Evolutionary conservation across 768 basidiomycete species (phyloP).

Genomic region (Xanthoconium purpureum): DNA sequence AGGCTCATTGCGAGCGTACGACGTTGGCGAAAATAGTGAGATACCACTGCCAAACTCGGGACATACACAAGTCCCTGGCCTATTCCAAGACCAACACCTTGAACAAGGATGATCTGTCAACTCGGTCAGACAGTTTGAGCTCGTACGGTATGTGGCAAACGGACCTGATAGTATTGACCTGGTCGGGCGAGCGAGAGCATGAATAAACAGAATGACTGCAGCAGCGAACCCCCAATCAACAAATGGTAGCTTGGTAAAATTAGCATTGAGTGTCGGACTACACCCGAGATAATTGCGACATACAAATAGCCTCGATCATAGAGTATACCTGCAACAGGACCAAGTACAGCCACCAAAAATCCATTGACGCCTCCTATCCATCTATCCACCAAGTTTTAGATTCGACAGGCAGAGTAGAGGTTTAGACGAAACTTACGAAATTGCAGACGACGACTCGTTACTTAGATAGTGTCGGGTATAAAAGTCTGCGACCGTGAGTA

Average conservation of each 20-base stretch:
- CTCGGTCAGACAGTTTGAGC: not conserved
- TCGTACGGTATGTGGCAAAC: constrained; percentile 2
- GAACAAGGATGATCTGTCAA: constrained; percentile 44
- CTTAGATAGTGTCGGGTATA: constrained; percentile 38
- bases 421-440: constrained; percentile 32
- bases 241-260: constrained; percentile 37
- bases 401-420: not conserved
- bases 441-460: constrained; percentile 32
- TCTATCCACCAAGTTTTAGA: constrained; percentile 14
- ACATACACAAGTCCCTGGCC: constrained; percentile 46
- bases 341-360: constrained; percentile 36
- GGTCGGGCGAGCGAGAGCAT: constrained; percentile 45
- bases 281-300: not conserved
- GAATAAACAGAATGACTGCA: constrained; percentile 42
- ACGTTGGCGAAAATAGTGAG: constrained; percentile 43
- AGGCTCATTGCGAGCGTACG: constrained; percentile 46
- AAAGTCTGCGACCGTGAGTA: constrained; percentile 30
- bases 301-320: constrained; percentile 54
- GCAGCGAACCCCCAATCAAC: constrained; percentile 42
- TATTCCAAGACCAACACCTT: constrained; percentile 47
- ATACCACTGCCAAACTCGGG: constrained; percentile 42
- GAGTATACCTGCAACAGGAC: constrained; percentile 42
- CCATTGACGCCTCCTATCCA: constrained; percentile 50
- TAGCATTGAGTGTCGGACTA: not conserved
- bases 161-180: constrained; percentile 42